Percentiles rank a stretch among this genome's conserved stretches.
phyloP scores from a whole-genome alignment of 2,329 filamentous ascomycete genomes.

The Cordyceps pruinosa region DNA sequence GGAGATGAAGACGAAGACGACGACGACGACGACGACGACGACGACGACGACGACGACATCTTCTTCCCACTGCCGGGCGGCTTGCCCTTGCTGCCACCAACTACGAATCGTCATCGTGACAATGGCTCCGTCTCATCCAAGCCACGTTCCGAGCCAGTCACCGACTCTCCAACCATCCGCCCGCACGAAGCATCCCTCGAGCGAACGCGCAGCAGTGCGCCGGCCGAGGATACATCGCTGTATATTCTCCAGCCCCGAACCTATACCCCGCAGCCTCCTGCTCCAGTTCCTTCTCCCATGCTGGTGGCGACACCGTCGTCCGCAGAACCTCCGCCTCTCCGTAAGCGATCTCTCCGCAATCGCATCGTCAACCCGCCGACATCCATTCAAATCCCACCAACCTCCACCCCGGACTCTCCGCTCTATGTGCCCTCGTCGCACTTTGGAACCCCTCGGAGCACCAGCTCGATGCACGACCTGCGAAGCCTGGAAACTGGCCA shows the following conservation, averaged over 20 bases:
- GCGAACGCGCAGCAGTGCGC: not conserved
- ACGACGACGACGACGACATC: slow-evolving; percentile 6
- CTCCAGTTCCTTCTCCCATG: slow-evolving; percentile 42
- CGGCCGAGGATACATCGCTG: slow-evolving; percentile 31
- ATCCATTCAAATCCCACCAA: slow-evolving; percentile 47
- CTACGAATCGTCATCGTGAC: not conserved
- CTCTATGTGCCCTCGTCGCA: slow-evolving; percentile 24
- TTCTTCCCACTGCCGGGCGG: slow-evolving; percentile 11
- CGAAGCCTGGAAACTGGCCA: slow-evolving; percentile 3
- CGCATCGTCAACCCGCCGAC: slow-evolving; percentile 45
- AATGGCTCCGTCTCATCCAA: slow-evolving; percentile 4
- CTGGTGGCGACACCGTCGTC: slow-evolving; percentile 22
- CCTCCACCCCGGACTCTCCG: slow-evolving; percentile 18
- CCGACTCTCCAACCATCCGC: not conserved
- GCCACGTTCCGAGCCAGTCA: not conserved
- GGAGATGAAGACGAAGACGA: slow-evolving; percentile 8
- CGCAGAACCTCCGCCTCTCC: slow-evolving; percentile 19
- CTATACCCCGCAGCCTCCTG: slow-evolving; percentile 46
- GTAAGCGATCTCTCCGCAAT: slow-evolving; percentile 44
- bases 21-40: slow-evolving; percentile 6
- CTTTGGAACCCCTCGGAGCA: slow-evolving; percentile 25
- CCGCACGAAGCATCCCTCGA: not conserved
- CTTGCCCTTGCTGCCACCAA: slow-evolving; percentile 10
- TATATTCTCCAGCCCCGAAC: slow-evolving; percentile 52
- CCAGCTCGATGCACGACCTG: slow-evolving; percentile 6